phyloP scores from a whole-genome alignment of 495 filamentous ascomycete species.

The Penicillium verhagenii region DNA sequence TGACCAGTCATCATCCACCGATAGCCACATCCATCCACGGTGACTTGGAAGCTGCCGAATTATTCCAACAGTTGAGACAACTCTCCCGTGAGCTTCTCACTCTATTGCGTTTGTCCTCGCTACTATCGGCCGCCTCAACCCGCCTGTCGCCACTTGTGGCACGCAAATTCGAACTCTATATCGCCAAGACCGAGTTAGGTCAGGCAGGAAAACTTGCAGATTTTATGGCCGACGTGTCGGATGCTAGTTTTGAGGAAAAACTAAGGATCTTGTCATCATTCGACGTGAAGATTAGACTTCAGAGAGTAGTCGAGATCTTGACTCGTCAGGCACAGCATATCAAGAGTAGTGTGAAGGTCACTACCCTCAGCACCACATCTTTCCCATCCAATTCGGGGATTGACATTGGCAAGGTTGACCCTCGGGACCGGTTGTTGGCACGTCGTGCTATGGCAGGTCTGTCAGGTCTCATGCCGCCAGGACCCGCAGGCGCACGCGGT shows the following conservation, averaged over 20 bases:
- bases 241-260: constrained; percentile 84
- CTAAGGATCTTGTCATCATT: constrained; percentile 76
- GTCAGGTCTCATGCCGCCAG: constrained; percentile 51
- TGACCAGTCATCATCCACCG: constrained; percentile 10
- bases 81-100: constrained; percentile 79
- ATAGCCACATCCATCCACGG: constrained; percentile 42
- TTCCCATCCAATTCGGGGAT: constrained; percentile 52
- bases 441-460: constrained; percentile 50
- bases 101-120: constrained; percentile 72
- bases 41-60: constrained; percentile 58
- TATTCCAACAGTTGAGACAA: constrained; percentile 78
- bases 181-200: constrained; percentile 67
- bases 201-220: constrained; percentile 91
- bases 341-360: constrained; percentile 78
- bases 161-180: constrained; percentile 79
- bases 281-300: constrained; percentile 72
- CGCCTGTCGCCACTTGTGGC: constrained; percentile 79
- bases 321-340: constrained; percentile 74
- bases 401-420: constrained; percentile 53
- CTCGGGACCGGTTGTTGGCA: constrained; percentile 51
- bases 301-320: constrained; percentile 76
- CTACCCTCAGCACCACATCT: constrained; percentile 60
- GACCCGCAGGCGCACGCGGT: constrained; percentile 46
- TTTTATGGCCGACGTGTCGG: constrained; percentile 90
- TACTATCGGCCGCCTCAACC: constrained; percentile 61